A percentile compares a stretch with the other conserved stretches of the same genome.
Evolutionary conservation across 495 filamentous ascomycete genomes (phyloP).

Genomic region (Chaetomidium leptoderma): DNA sequence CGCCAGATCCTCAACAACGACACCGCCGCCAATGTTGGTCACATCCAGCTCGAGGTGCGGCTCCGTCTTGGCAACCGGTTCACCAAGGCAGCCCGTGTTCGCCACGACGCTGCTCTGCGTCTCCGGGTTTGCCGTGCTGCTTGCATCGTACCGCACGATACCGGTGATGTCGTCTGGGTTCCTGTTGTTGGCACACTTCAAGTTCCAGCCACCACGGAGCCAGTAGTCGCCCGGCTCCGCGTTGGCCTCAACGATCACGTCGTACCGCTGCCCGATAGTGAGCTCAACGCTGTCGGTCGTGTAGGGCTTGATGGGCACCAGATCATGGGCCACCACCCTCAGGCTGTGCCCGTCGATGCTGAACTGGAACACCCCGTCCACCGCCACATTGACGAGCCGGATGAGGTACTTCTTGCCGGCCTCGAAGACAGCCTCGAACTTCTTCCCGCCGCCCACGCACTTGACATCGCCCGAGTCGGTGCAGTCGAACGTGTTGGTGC

Average conservation of each 20-base stretch:
- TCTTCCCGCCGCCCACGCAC: slow-evolving; percentile 21
- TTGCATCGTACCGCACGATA: slow-evolving; percentile 52
- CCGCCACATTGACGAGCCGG: slow-evolving; percentile 50
- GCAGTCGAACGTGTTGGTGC: slow-evolving; percentile 38
- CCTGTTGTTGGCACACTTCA: slow-evolving; percentile 31
- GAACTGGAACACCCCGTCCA: slow-evolving; percentile 36
- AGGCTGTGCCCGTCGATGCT: slow-evolving; percentile 50
- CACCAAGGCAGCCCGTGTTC: not conserved
- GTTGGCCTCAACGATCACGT: slow-evolving; percentile 62
- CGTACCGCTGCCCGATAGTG: slow-evolving; percentile 61
- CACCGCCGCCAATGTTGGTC: not conserved
- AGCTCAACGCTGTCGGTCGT: slow-evolving; percentile 46
- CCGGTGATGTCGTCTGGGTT: slow-evolving; percentile 46
- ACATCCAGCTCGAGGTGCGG: not conserved
- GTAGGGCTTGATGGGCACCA: slow-evolving; percentile 51
- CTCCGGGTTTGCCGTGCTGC: not conserved
- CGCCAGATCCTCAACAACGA: not conserved
- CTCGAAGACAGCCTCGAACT: slow-evolving; percentile 26
- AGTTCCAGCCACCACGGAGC: slow-evolving; percentile 41
- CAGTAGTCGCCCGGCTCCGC: slow-evolving; percentile 52
- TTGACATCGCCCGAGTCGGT: slow-evolving; percentile 16
- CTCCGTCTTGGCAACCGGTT: not conserved
- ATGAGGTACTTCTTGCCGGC: slow-evolving; percentile 45
- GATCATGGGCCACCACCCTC: slow-evolving; percentile 49
- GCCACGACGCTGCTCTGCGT: not conserved